These are phyloP conservation scores for Inosperma sp. DNA, from an alignment of 768 basidiomycete genomes.

Conservation along the genomic window DNA sequence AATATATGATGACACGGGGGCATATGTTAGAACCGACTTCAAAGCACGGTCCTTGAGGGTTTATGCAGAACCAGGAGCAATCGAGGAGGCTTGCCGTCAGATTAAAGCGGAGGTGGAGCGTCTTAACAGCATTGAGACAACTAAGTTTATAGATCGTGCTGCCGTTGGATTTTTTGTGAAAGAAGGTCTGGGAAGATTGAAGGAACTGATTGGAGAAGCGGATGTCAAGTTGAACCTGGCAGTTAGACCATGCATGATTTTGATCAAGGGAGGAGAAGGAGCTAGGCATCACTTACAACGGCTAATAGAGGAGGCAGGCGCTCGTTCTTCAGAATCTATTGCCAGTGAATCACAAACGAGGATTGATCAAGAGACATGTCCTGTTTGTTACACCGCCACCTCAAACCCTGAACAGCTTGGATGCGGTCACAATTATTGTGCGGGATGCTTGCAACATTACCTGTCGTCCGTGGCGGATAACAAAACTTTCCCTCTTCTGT, in stretches of 20 bases:
- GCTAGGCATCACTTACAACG: slow-evolving; percentile 43
- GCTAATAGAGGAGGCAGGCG: slow-evolving; percentile 40
- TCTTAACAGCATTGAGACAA: slow-evolving; percentile 34
- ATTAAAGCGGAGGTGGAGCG: slow-evolving; percentile 47
- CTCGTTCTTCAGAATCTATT: background rate
- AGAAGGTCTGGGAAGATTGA: slow-evolving; percentile 47
- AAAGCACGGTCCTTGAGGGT: slow-evolving; percentile 41
- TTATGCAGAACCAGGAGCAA: slow-evolving; percentile 37
- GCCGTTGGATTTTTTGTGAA: slow-evolving; percentile 50
- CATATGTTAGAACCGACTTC: slow-evolving; percentile 45
- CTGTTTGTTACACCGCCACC: slow-evolving; percentile 49
- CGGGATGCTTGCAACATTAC: slow-evolving; percentile 45
- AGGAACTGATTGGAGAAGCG: slow-evolving; percentile 52
- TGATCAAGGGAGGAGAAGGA: slow-evolving; percentile 52
- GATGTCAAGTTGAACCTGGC: slow-evolving; percentile 48
- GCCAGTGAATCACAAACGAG: background rate
- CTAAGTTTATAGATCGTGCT: slow-evolving; percentile 29
- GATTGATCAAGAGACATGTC: slow-evolving; percentile 33
- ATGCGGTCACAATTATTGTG: slow-evolving; percentile 51
- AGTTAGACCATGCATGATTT: slow-evolving; percentile 1
- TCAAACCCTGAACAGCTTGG: slow-evolving; percentile 37
- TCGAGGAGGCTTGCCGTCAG: slow-evolving; percentile 41
- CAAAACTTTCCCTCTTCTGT: slow-evolving; percentile 54
- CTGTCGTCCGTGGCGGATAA: slow-evolving; percentile 38
- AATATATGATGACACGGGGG: slow-evolving; percentile 26